Evolutionary conservation across 2,329 filamentous ascomycete genomes (phyloP), one percentile per base, ranked within the genome.

Genomic region (Exophiala dermatitidis): DNA sequence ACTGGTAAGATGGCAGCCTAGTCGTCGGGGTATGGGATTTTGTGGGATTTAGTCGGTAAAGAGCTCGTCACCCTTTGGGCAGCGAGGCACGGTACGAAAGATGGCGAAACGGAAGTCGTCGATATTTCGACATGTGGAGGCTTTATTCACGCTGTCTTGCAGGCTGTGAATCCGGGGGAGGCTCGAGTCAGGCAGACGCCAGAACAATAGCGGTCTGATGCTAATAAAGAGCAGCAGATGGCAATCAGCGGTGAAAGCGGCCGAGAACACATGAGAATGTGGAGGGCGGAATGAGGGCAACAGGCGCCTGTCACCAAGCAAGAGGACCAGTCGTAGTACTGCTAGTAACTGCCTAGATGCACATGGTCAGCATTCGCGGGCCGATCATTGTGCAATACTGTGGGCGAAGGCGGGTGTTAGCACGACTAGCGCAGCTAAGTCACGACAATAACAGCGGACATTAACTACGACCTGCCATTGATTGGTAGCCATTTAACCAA

Each of bases 41-140:
- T 19, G 19, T 19, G 19, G 19, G 19, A 19, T 19, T 19, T 19
- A 19, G 19, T 19, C 19, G 19, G 19, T 19, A 19, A 19, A 19
- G 19, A 19, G 19, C 19, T 19, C 19, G 54, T 60, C 56, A 59
- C 51, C 56, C 58, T 52, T 60, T 60, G 46, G 58, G 58, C 37
- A 48, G 48, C 29, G 58, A 55, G 47, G 56, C 48, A 50, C 54
- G 55, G 33, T 60, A 55, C 26, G 51, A 52, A 10, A 56, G 33
- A 45, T 55, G 51, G 42, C 53, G 52, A 36, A 50, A 47, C 38
- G 46, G 47, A 33, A 54, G 50, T 52, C 56, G 50, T 58, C 28
- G 48, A 58, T 19, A 58, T 50, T 60, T 60, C 58, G 54, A 60
- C 58, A 48, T 52, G 58, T 52, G 48, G 42, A 32, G 53, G 40